phyloP scores from a whole-genome alignment of 1,284 basidiomycete species.

The Bothia castanella region DNA sequence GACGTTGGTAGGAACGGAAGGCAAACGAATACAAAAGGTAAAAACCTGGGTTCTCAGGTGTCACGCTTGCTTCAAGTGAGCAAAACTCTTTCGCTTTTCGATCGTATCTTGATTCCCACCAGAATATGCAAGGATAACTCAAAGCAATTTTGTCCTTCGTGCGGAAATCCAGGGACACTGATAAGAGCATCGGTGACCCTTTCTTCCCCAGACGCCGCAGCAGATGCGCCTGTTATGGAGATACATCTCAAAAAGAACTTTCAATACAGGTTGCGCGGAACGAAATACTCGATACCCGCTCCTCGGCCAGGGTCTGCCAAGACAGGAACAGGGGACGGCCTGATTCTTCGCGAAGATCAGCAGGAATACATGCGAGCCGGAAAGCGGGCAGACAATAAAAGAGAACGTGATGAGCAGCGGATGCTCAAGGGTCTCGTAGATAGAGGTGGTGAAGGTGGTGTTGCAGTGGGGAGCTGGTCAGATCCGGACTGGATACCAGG shows the following conservation, averaged over 20 bases:
- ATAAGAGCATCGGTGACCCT: constrained; percentile 90
- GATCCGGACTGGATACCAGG: constrained; percentile 96
- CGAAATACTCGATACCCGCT: constrained; percentile 89
- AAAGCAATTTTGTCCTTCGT: constrained; percentile 97
- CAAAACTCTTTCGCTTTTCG: constrained; percentile 15
- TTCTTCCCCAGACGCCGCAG: constrained; percentile 56
- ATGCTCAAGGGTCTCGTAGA: constrained; percentile 63
- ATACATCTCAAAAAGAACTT: constrained; percentile 94
- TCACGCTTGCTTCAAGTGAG: constrained; percentile 99
- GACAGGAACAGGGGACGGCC: constrained; percentile 71
- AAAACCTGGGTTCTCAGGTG: constrained; percentile 97
- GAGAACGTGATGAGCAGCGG: constrained; percentile 74
- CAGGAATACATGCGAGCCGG: constrained; percentile 80
- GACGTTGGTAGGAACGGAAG: constrained; percentile 87
- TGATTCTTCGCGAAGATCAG: constrained; percentile 91
- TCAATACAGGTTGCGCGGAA: constrained; percentile 90
- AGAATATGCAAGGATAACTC: constrained; percentile 95
- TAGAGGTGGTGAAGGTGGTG: constrained; percentile 46
- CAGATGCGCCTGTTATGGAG: constrained; percentile 63
- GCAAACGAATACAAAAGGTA: constrained; percentile 85
- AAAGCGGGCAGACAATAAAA: constrained; percentile 67
- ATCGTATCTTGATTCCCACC: constrained; percentile 2
- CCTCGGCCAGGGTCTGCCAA: constrained; percentile 90
- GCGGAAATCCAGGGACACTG: constrained; percentile 84
- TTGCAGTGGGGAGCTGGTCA: constrained; percentile 76